Percentiles rank a stretch among this genome's conserved stretches.
Conservation (phyloP, 495 filamentous ascomycete genomes). For the Hypomontagnella monticulosa region DNA sequence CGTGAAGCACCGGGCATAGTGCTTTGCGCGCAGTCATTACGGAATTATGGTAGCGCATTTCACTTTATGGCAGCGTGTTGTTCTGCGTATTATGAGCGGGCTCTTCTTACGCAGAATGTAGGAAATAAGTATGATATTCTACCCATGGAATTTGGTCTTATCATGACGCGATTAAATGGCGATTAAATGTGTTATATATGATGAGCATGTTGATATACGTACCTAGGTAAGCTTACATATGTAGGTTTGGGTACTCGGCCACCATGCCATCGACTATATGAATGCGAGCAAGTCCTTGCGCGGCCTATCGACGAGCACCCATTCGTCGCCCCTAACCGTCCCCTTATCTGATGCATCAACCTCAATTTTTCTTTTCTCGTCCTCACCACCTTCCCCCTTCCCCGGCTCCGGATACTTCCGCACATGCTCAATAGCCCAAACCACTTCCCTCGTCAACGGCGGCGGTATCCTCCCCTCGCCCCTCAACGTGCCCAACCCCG, state of each 20-base stretch:
- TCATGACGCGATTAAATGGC: too few relatives aligned
- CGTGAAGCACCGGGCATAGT: slow-evolving; percentile 2
- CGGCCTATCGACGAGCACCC: slow-evolving; percentile 42
- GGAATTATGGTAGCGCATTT: too few relatives aligned
- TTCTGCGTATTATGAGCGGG: neutral
- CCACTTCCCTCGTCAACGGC: slow-evolving; percentile 49
- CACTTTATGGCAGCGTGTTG: neutral
- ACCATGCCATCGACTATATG: slow-evolving; percentile 21
- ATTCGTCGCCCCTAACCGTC: slow-evolving; percentile 14
- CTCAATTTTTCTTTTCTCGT: slow-evolving; percentile 15
- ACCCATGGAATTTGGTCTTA: neutral
- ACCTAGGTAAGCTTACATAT: neutral
- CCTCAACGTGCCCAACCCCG: slow-evolving; percentile 52
- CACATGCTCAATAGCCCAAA: slow-evolving; percentile 60
- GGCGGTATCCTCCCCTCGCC: slow-evolving; percentile 58
- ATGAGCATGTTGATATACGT: slow-evolving; percentile 1
- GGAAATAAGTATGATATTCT: slow-evolving; percentile 1
- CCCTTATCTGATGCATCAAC: neutral
- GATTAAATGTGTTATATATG: too few relatives aligned
- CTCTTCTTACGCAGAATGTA: neutral
- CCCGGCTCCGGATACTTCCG: slow-evolving; percentile 59
- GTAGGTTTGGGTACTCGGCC: neutral
- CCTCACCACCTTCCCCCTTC: slow-evolving; percentile 28
- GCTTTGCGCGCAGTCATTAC: too few relatives aligned
- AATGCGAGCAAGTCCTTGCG: slow-evolving; percentile 46